Base-by-base conservation (phyloP, 2,329 filamentous ascomycete genomes). In the Chrysoporthe cubensis region DNA sequence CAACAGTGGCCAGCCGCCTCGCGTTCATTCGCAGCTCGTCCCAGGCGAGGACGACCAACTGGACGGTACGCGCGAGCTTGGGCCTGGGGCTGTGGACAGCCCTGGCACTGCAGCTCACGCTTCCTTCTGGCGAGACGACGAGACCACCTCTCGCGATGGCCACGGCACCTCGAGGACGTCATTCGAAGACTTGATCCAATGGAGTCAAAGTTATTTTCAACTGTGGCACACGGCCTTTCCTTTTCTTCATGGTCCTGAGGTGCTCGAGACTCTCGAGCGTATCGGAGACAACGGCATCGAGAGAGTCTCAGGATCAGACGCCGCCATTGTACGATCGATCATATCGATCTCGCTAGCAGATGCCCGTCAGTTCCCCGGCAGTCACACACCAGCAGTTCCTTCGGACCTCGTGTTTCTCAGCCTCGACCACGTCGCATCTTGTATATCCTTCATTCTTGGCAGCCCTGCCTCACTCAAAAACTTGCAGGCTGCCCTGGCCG, bases 211-310 rank as follows among this genome's bases (percentile, higher is more conserved):
- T 59, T 88, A 87, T 70, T 88, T 88, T 69, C 80, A 86, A 34
- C 80, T 83, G 18, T 88, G 86, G 86, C 86, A 88, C 70, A 82
- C 84, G 0, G 79, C 84, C 2, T 83, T 87, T 54, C 86, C 86
- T 0, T 88, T 86, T 65, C 76, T 88, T 5, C 83, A 87, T 70
- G 86, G 83, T 0, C 85, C 85, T 1, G 79, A 81, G 4, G 76
- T 87, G 2, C 76, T 88, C 2, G 76, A 78, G 18, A 73, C 79
- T 1, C 80, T 87, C 58, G 83, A 87, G 68, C 75, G 75, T 26
- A 71, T 82, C 8, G 77, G 81, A n/a, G 72, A 74, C 2, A 68
- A 71, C 14, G 79, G 80, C 0, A 66, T 87, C 6, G 81, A 81
- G 50, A 62, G 54, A 3, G 13, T 65, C 14, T 69, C 67, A 1